phyloP scores from a whole-genome alignment of 352 stramenopile genomes.

The Peronospora farinosa region DNA sequence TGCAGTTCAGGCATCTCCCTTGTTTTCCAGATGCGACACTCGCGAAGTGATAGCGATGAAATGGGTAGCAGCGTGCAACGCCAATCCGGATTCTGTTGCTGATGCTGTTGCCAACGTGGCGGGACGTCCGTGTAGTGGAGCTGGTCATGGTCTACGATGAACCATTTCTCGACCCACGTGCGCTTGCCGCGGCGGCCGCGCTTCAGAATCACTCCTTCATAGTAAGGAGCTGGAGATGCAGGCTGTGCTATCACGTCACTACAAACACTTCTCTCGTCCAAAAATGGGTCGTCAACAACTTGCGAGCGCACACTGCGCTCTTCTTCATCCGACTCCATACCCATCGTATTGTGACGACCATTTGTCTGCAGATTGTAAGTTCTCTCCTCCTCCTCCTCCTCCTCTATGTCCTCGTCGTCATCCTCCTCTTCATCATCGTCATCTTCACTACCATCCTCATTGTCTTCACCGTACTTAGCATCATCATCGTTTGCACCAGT shows the following conservation, averaged over 20 bases:
- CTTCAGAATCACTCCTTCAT: conserved; percentile 63
- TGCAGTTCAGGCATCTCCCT: conserved; percentile 79
- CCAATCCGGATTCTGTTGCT: conserved; percentile 23
- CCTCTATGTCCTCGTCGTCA: conserved; percentile 29
- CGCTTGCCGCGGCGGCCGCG: conserved; percentile 64
- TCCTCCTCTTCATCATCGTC: conserved; percentile 26
- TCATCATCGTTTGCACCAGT: conserved; percentile 53
- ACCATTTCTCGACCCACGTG: conserved; percentile 65
- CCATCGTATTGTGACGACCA: conserved; percentile 35
- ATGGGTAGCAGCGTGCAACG: conserved; percentile 32
- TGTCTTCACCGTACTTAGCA: conserved; percentile 46
- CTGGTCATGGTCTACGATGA: conserved; percentile 60
- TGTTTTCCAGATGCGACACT: conserved; percentile 82
- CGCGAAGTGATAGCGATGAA: conserved; percentile 56
- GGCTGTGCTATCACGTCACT: conserved; percentile 23
- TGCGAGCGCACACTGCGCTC: conserved; percentile 28
- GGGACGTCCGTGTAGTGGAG: conserved; percentile 65
- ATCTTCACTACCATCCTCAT: conserved; percentile 47
- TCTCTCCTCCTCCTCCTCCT: conserved; percentile 32
- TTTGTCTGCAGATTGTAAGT: conserved; percentile 22
- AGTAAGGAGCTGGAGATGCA: conserved; percentile 35
- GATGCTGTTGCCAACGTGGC: conserved; percentile 25
- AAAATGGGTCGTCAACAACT: conserved; percentile 28
- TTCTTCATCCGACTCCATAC: conserved; percentile 38
- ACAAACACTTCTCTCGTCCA: conserved; percentile 30